Percentiles rank a stretch among this genome's conserved stretches.
These are phyloP conservation scores for Nicotiana tomentosiformis DNA, from an alignment of 257 asterid genomes.

Conservation along the genomic window DNA sequence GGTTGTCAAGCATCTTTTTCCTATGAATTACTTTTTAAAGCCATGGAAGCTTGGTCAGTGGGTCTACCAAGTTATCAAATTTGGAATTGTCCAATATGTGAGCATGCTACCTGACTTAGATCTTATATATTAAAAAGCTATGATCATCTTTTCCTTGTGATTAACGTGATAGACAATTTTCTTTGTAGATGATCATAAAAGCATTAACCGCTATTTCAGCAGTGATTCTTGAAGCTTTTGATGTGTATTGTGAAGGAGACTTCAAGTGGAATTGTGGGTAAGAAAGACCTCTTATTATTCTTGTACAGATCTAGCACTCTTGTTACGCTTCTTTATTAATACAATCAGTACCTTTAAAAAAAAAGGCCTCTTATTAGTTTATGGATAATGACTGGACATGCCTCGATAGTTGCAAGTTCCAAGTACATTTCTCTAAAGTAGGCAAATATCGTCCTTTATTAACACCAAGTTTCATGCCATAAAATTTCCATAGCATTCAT, in stretches of 20 bases:
- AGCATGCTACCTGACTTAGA: constrained; percentile 33
- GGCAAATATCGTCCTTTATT: background rate
- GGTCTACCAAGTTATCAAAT: constrained; percentile 94
- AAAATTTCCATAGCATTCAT: background rate
- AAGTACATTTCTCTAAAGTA: background rate
- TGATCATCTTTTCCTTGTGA: constrained; percentile 10
- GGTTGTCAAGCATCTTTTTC: constrained; percentile 79
- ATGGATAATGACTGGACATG: background rate
- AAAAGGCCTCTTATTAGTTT: background rate
- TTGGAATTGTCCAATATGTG: constrained; percentile 96
- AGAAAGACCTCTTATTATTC: constrained; percentile 20
- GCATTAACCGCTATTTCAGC: constrained; percentile 80
- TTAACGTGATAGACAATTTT: constrained; percentile 15
- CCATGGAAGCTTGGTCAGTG: constrained; percentile 89
- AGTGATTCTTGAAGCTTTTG: constrained; percentile 91
- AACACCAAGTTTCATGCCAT: background rate
- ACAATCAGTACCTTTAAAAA: background rate
- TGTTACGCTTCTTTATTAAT: background rate
- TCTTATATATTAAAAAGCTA: background rate
- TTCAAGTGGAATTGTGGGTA: constrained; percentile 97
- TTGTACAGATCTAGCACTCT: background rate
- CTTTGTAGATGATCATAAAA: constrained; percentile 91
- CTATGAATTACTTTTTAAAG: constrained; percentile 66
- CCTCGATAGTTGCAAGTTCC: background rate
- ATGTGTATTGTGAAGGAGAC: constrained; percentile 94